Evolutionary conservation across 106 monocot species (phyloP).

Genomic region (Acorus gramineus): DNA sequence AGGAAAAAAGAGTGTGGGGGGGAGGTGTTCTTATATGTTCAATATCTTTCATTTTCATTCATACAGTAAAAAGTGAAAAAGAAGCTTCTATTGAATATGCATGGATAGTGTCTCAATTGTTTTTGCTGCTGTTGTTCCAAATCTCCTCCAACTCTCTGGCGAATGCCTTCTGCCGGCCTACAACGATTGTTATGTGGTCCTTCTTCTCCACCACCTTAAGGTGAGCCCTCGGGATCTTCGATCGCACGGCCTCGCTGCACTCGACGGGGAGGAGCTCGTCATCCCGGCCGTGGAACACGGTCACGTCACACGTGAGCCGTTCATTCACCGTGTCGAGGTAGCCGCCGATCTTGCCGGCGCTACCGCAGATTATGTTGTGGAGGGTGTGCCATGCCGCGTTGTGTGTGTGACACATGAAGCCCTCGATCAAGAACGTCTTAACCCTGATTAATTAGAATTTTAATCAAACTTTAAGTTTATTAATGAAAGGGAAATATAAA

Average conservation of each 20-base stretch:
- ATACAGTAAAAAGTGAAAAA: too few species aligned
- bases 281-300: slow-evolving; percentile 47
- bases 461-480: too few species aligned
- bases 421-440: slow-evolving; percentile 60
- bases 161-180: slow-evolving; percentile 51
- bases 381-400: slow-evolving; percentile 71
- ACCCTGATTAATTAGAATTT: slow-evolving; percentile 15
- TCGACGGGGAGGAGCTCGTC: slow-evolving; percentile 62
- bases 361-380: slow-evolving; percentile 80
- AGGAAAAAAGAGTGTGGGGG: too few species aligned
- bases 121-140: slow-evolving; percentile 24
- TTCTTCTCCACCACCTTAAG: slow-evolving; percentile 46
- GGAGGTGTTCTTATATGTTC: too few species aligned
- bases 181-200: slow-evolving; percentile 68
- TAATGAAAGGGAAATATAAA: too few species aligned
- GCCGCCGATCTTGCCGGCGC: slow-evolving; percentile 45
- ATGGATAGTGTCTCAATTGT: too few species aligned
- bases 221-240: slow-evolving; percentile 41
- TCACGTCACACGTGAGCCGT: slow-evolving; percentile 46
- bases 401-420: slow-evolving; percentile 63
- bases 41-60: too few species aligned
- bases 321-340: slow-evolving; percentile 45
- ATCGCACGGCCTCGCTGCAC: slow-evolving; percentile 48
- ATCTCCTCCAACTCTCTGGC: slow-evolving; percentile 60
- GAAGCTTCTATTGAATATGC: too few species aligned